Conservation (phyloP, 2,329 filamentous ascomycete genomes). For the Colletotrichum sp. region DNA sequence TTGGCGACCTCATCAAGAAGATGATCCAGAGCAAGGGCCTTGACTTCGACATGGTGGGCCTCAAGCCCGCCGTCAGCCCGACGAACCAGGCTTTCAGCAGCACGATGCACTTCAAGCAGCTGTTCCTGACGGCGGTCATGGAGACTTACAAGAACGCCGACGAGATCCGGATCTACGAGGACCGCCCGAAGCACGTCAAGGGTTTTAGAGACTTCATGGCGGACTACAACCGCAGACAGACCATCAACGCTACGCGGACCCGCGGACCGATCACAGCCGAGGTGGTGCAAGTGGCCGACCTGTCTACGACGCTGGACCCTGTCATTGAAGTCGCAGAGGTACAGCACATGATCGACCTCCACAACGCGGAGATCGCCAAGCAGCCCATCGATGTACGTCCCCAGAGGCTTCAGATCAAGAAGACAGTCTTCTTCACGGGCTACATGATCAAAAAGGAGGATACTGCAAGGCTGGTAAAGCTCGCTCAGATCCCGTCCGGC, state of each 20-base stretch:
- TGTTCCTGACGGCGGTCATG: slow-evolving; percentile 79
- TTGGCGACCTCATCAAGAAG: slow-evolving; percentile 78
- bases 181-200: slow-evolving; percentile 71
- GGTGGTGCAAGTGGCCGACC: slow-evolving; percentile 85
- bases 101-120: slow-evolving; percentile 93
- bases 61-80: slow-evolving; percentile 87
- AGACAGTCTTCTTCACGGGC: slow-evolving; percentile 88
- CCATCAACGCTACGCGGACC: slow-evolving; percentile 43
- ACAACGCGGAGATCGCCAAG: slow-evolving; percentile 68
- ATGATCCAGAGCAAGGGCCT: slow-evolving; percentile 81
- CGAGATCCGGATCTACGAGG: slow-evolving; percentile 81
- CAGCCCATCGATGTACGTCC: slow-evolving; percentile 38
- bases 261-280: slow-evolving; percentile 75
- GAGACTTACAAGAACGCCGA: slow-evolving; percentile 83
- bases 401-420: slow-evolving; percentile 73
- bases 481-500: slow-evolving; percentile 69
- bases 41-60: slow-evolving; percentile 84
- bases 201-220: slow-evolving; percentile 86
- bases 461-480: slow-evolving; percentile 71
- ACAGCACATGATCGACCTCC: slow-evolving; percentile 86
- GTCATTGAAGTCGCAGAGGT: slow-evolving; percentile 82
- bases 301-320: slow-evolving; percentile 75
- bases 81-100: slow-evolving; percentile 77
- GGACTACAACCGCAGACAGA: slow-evolving; percentile 70
- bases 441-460: slow-evolving; percentile 81